These are phyloP conservation scores for Ormosia emarginata DNA, from an alignment of 306 rosid species.

Conservation along the genomic window DNA sequence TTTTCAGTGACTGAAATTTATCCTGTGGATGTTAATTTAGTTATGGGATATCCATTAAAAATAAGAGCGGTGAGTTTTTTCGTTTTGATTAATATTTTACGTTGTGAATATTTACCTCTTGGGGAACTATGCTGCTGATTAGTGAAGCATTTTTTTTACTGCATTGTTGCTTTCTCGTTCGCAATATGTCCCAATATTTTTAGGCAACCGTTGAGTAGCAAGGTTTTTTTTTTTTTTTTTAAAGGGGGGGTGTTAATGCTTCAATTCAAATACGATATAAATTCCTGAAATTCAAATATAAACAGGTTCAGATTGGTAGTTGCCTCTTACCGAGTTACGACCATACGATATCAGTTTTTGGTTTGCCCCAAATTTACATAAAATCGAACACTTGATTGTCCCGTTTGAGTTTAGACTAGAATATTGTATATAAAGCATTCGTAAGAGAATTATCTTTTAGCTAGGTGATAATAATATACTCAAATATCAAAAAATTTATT, in stretches of 20 bases:
- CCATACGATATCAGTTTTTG: no score
- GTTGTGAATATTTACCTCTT: neutral
- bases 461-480: neutral
- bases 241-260: no score
- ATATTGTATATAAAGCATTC: neutral
- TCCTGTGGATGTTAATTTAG: neutral
- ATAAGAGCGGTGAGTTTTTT: neutral
- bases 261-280: no score
- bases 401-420: neutral
- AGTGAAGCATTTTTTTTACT: neutral
- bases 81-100: neutral
- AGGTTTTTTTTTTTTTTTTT: no score
- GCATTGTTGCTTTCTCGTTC: neutral
- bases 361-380: no score
- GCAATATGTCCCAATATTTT: neutral
- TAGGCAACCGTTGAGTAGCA: neutral
- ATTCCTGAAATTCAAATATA: no score
- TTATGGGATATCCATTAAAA: neutral
- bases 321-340: neutral
- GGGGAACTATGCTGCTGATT: neutral
- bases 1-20: neutral
- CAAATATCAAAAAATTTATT: no score
- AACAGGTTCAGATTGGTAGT: neutral
- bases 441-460: neutral
- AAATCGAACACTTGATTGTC: no score